Percentiles rank a stretch among this genome's conserved stretches.
These are phyloP conservation scores for Capniomyces stellatus DNA, from an alignment of 371 early-diverging fungal genomes.

Conservation along the genomic window DNA sequence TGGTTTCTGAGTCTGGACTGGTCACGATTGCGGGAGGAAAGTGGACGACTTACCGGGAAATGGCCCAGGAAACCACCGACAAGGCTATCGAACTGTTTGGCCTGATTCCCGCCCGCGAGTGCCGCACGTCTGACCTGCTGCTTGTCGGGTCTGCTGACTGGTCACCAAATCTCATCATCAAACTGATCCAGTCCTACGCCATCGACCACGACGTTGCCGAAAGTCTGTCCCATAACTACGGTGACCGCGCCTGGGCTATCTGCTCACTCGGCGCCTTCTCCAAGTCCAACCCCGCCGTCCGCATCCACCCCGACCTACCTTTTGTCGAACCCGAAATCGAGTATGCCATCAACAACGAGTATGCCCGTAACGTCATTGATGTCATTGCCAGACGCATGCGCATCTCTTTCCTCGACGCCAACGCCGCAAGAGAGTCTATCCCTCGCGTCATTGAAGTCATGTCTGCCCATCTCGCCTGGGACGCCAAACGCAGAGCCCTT, in stretches of 20 bases:
- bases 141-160: constrained; percentile 86
- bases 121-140: constrained; percentile 52
- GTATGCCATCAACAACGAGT: constrained; percentile 84
- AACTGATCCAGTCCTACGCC: constrained; percentile 81
- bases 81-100: constrained; percentile 57
- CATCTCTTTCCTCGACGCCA: constrained; percentile 87
- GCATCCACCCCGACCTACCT: constrained; percentile 70
- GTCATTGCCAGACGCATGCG: constrained; percentile 88
- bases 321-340: constrained; percentile 92
- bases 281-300: constrained; percentile 5
- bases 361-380: constrained; percentile 87
- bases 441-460: constrained; percentile 83
- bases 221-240: constrained; percentile 84
- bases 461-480: constrained; percentile 78
- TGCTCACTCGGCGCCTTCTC: constrained; percentile 50
- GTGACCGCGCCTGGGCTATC: constrained; percentile 87
- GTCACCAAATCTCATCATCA: constrained; percentile 69
- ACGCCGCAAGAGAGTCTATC: constrained; percentile 73
- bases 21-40: constrained; percentile 98
- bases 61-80: constrained; percentile 97
- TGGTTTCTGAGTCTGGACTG: constrained; percentile 63
- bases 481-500: constrained; percentile 33
- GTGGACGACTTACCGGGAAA: constrained; percentile 98
- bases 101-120: constrained; percentile 35
- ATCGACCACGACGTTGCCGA: constrained; percentile 86